Conservation (phyloP, 1,284 basidiomycete genomes). For the Psilocybe mexicana region DNA sequence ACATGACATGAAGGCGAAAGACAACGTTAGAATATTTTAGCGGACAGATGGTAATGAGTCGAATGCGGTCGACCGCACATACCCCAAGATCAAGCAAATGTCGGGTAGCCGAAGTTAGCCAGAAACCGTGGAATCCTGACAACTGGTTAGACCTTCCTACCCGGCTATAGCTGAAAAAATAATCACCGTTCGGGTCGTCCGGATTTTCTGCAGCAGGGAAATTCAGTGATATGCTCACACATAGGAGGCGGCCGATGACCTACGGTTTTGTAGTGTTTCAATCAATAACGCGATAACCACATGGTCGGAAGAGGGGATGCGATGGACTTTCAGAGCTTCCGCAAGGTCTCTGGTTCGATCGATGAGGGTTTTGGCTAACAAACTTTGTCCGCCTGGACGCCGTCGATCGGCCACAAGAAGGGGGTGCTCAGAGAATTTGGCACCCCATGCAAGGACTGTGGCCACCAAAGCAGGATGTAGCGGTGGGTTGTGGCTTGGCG, state of each 20-base stretch:
- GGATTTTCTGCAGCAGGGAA: constrained; percentile 55
- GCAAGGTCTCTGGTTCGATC: constrained; percentile 81
- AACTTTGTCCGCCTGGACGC: constrained; percentile 70
- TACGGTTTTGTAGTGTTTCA: constrained; percentile 80
- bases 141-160: constrained; percentile 9
- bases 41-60: constrained; percentile 4
- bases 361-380: constrained; percentile 76
- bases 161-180: constrained; percentile 10
- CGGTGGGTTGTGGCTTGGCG: constrained; percentile 36
- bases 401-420: constrained; percentile 77
- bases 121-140: constrained; percentile 78
- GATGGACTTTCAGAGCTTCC: constrained; percentile 82
- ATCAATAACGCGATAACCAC: constrained; percentile 76
- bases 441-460: constrained; percentile 89
- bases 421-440: constrained; percentile 88
- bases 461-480: constrained; percentile 79
- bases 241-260: constrained; percentile 29
- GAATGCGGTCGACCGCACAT: constrained; percentile 24
- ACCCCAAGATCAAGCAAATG: constrained; percentile 77
- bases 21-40: neutral
- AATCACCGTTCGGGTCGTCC: constrained; percentile 60
- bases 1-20: constrained; percentile 5
- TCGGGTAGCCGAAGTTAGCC: constrained; percentile 75
- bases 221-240: constrained; percentile 12
- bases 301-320: constrained; percentile 79